These are phyloP conservation scores for Ambrosiella beaveri DNA, from an alignment of 2,329 filamentous ascomycete species.

Conservation along the genomic window DNA sequence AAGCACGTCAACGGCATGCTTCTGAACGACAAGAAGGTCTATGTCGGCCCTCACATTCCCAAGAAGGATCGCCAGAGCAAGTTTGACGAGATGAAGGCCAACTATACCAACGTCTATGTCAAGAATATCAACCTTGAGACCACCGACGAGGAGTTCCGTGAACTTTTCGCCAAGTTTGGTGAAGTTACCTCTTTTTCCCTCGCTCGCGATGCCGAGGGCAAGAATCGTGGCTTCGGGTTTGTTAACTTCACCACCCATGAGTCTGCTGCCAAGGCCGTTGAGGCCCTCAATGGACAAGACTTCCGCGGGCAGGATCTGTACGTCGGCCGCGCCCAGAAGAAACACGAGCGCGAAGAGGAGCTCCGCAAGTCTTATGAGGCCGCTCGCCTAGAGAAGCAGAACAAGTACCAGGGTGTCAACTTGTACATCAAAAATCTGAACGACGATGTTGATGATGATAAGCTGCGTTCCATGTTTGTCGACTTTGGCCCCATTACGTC, in stretches of 20 bases:
- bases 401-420: conserved; percentile 98
- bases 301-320: conserved; percentile 93
- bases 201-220: conserved; percentile 73
- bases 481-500: conserved; percentile 92
- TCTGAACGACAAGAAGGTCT: conserved; percentile 99
- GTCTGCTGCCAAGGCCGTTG: conserved; percentile 67
- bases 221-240: conserved; percentile 90
- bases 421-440: conserved; percentile 98
- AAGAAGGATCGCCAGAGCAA: conserved; percentile 99
- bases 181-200: conserved; percentile 92
- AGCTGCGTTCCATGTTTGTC: conserved; percentile 83
- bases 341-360: conserved; percentile 99
- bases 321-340: conserved; percentile 97
- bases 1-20: conserved; percentile 99
- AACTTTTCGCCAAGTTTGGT: conserved; percentile 79
- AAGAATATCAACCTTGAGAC: conserved; percentile 86
- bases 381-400: conserved; percentile 92
- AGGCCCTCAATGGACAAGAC: conserved; percentile 79
- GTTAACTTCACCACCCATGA: conserved; percentile 93
- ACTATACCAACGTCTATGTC: conserved; percentile 99
- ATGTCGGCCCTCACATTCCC: conserved; percentile 96
- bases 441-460: conserved; percentile 94
- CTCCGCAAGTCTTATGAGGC: conserved; percentile 98
- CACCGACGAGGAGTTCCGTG: conserved; percentile 85
- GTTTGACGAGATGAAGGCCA: conserved; percentile 99